Evolutionary conservation across 805 yeast genomes (phyloP).

Genomic region (Metschnikowia noctiluminum): DNA sequence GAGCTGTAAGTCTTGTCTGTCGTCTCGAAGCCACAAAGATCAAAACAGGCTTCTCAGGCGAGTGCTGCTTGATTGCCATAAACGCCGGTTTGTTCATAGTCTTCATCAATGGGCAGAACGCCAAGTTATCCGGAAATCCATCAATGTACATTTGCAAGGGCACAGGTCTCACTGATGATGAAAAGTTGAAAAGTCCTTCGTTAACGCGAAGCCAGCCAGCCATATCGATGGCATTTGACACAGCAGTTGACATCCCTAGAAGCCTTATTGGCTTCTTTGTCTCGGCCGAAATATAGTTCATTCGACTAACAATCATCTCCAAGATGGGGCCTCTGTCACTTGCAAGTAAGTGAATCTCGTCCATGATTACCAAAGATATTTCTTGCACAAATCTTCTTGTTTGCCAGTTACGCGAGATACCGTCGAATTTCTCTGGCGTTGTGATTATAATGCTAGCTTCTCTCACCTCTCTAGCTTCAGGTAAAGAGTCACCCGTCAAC

Average conservation of each 20-base stretch:
- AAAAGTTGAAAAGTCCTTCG: slow-evolving; percentile 75
- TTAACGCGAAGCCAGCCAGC: slow-evolving; percentile 80
- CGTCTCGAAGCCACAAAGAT: slow-evolving; percentile 84
- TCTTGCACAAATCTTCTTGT: slow-evolving; percentile 72
- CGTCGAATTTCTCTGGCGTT: slow-evolving; percentile 85
- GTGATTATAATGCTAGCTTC: slow-evolving; percentile 75
- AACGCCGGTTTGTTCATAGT: slow-evolving; percentile 88
- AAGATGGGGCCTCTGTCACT: slow-evolving; percentile 84
- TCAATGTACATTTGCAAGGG: slow-evolving; percentile 85
- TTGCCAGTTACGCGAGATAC: slow-evolving; percentile 85
- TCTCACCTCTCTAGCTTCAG: slow-evolving; percentile 62
- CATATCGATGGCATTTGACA: slow-evolving; percentile 80
- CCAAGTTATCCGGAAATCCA: slow-evolving; percentile 78
- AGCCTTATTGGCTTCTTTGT: slow-evolving; percentile 61
- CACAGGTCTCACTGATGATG: slow-evolving; percentile 80
- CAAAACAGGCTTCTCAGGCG: slow-evolving; percentile 79
- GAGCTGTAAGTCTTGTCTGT: slow-evolving; percentile 77
- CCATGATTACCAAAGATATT: slow-evolving; percentile 76
- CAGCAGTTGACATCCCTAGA: slow-evolving; percentile 82
- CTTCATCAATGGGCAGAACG: slow-evolving; percentile 82
- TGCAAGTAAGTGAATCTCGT: slow-evolving; percentile 79
- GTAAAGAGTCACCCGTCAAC: slow-evolving; percentile 79
- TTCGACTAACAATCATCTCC: slow-evolving; percentile 85
- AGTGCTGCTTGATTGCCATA: slow-evolving; percentile 87
- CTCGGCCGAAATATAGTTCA: slow-evolving; percentile 65